Base-by-base conservation (phyloP, 176 grass and related monocot genomes). In the Avena insularis region DNA sequence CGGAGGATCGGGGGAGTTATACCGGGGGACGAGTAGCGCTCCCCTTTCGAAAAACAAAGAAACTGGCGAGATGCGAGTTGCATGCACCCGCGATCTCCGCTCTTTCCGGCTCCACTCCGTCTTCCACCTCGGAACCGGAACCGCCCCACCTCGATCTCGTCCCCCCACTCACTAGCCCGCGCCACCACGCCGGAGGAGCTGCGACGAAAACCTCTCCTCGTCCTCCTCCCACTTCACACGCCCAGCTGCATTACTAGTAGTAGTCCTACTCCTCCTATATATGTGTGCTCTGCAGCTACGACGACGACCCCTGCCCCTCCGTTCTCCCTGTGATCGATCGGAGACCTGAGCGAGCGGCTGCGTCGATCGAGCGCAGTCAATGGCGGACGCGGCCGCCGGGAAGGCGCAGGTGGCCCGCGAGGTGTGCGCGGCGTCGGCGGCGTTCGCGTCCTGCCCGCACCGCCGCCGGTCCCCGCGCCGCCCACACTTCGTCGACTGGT, bases 401-500 rank as follows among this genome's bases (percentile, higher is more conserved):
- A 90, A 82, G 65, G 82, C 76, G 62, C 74, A 84, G 91, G 79
- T n/a, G 83, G 85, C 64, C 1, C 72, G 51, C 58, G 91, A 95
- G 10, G 92, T 92, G 79, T 92, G 90, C 82, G 88, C 91, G 69
- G 84, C 86, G 40, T 82, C 93, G 19, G 75, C 88, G 58, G 81
- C 89, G 1, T 98, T 95, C 88, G 27, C 91, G 19, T 81, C 85
- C 2, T 98, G 96, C 88, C 2, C 63, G 71, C 96, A 98, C 86
- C 90, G 75, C 72, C 77, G 82, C 78, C 74, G 86, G 4, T 91
- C 93, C 4, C 66, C 84, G 20, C 47, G 69, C 50, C 77, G 63
- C 20, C 66, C 87, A 53, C 60, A 31, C 53, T 95, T 98, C 79
- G 75, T 95, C 73, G 96, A 98, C 83, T 98, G 96, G 93, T 98